Percentiles rank a stretch among this genome's conserved stretches.
phyloP scores from a whole-genome alignment of 2,329 filamentous ascomycete species.

The Cladosporium sp. region DNA sequence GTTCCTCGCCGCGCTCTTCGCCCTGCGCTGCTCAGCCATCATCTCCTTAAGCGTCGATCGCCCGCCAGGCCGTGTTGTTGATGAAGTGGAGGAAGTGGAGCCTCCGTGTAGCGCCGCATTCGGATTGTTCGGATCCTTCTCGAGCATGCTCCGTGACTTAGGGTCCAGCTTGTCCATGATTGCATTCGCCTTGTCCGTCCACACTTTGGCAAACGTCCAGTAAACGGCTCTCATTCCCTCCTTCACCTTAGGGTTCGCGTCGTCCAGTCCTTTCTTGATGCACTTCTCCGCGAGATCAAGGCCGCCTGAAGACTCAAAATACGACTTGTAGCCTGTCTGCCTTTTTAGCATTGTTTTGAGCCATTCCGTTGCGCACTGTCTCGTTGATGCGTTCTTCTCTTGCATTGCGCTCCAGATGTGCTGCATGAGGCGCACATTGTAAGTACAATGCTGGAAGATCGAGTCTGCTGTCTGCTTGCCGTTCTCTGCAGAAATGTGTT shows the following conservation, averaged over 20 bases:
- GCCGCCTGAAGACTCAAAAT: slow-evolving; percentile 78
- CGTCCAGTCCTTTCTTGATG: slow-evolving; percentile 79
- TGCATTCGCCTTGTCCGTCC: slow-evolving; percentile 68
- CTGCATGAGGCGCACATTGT: slow-evolving; percentile 73
- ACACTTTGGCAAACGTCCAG: slow-evolving; percentile 74
- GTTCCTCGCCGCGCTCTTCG: slow-evolving; percentile 40
- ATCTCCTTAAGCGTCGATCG: slow-evolving; percentile 66
- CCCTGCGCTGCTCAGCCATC: slow-evolving; percentile 69
- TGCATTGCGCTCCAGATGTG: slow-evolving; percentile 76
- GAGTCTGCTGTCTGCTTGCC: slow-evolving; percentile 75
- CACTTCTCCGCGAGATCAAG: slow-evolving; percentile 80
- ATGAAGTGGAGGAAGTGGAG: slow-evolving; percentile 38
- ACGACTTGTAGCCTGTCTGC: slow-evolving; percentile 69
- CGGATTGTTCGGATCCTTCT: slow-evolving; percentile 78
- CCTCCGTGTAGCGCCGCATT: slow-evolving; percentile 43
- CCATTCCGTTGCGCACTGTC: slow-evolving; percentile 75
- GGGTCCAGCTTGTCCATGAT: slow-evolving; percentile 73
- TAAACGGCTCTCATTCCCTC: slow-evolving; percentile 80
- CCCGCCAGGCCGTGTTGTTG: slow-evolving; percentile 24
- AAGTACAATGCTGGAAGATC: slow-evolving; percentile 73
- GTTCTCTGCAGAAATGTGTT: slow-evolving; percentile 83
- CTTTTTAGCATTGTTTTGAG: slow-evolving; percentile 74
- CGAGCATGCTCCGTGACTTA: slow-evolving; percentile 71
- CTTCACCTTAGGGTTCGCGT: slow-evolving; percentile 84
- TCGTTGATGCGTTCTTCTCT: slow-evolving; percentile 88